phyloP scores from a whole-genome alignment of 2,329 filamentous ascomycete genomes.

The Fusarium equiseti region DNA sequence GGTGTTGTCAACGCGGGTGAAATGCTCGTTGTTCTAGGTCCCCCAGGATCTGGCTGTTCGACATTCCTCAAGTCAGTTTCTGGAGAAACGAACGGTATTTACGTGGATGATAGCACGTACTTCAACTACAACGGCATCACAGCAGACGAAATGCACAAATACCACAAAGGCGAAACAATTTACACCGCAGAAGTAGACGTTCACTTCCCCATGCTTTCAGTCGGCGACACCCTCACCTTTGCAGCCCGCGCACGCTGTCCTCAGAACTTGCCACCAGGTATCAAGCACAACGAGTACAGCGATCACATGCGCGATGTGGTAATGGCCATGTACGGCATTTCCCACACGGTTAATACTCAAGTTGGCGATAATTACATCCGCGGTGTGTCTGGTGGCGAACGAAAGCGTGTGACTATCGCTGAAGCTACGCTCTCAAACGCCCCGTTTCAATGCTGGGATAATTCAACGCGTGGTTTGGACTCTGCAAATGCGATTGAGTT shows the following conservation, averaged over 20 bases:
- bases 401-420: slow-evolving; percentile 81
- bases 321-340: slow-evolving; percentile 74
- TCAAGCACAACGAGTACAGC: slow-evolving; percentile 64
- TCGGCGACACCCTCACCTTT: slow-evolving; percentile 73
- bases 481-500: slow-evolving; percentile 49
- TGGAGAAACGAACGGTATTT: slow-evolving; percentile 74
- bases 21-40: slow-evolving; percentile 77
- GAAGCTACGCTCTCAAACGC: slow-evolving; percentile 72
- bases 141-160: slow-evolving; percentile 36
- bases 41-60: slow-evolving; percentile 71
- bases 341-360: slow-evolving; percentile 77
- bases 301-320: slow-evolving; percentile 73
- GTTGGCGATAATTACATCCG: slow-evolving; percentile 77
- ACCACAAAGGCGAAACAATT: slow-evolving; percentile 36
- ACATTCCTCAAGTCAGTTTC: slow-evolving; percentile 70
- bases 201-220: slow-evolving; percentile 67
- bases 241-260: slow-evolving; percentile 72
- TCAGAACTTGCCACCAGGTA: slow-evolving; percentile 67
- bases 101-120: slow-evolving; percentile 60
- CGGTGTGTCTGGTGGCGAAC: slow-evolving; percentile 81
- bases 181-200: slow-evolving; percentile 44
- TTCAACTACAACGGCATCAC: slow-evolving; percentile 42
- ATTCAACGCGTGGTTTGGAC: slow-evolving; percentile 50
- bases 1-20: slow-evolving; percentile 74
- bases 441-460: slow-evolving; percentile 54